Evolutionary conservation across 2,329 filamentous ascomycete species (phyloP).

Genomic region (Botrytis cinerea): DNA sequence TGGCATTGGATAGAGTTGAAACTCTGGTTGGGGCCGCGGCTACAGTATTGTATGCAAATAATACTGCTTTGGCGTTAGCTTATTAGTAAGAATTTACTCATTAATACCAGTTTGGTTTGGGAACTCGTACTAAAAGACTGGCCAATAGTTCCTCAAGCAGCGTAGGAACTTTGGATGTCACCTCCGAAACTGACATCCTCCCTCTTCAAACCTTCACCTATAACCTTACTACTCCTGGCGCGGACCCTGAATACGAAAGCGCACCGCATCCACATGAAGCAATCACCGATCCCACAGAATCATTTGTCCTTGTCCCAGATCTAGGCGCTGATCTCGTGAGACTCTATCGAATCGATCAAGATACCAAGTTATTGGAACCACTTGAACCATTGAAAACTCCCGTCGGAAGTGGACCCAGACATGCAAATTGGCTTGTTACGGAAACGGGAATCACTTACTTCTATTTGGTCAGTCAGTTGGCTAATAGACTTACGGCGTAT

Average conservation of each 20-base stretch:
- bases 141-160: neutral
- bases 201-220: slow-evolving; percentile 15
- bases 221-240: neutral
- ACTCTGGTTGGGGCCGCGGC: neutral
- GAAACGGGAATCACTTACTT: slow-evolving; percentile 44
- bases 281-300: slow-evolving; percentile 52
- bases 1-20: slow-evolving; percentile 11
- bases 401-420: slow-evolving; percentile 51
- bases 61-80: slow-evolving; percentile 8
- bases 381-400: slow-evolving; percentile 28
- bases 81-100: neutral
- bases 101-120: neutral
- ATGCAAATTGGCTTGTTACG: slow-evolving; percentile 49
- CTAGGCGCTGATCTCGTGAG: slow-evolving; percentile 52
- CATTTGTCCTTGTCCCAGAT: slow-evolving; percentile 52
- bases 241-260: neutral
- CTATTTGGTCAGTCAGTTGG: slow-evolving; percentile 52
- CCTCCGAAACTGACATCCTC: neutral
- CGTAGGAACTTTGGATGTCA: slow-evolving; percentile 1
- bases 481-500: slow-evolving; percentile 52
- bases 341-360: slow-evolving; percentile 48
- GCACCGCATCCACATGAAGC: slow-evolving; percentile 51
- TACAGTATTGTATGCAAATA: slow-evolving; percentile 5
- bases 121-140: neutral
- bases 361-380: slow-evolving; percentile 44